These are phyloP conservation scores for Quercus variabilis DNA, from an alignment of 306 rosid genomes.

Conservation along the genomic window DNA sequence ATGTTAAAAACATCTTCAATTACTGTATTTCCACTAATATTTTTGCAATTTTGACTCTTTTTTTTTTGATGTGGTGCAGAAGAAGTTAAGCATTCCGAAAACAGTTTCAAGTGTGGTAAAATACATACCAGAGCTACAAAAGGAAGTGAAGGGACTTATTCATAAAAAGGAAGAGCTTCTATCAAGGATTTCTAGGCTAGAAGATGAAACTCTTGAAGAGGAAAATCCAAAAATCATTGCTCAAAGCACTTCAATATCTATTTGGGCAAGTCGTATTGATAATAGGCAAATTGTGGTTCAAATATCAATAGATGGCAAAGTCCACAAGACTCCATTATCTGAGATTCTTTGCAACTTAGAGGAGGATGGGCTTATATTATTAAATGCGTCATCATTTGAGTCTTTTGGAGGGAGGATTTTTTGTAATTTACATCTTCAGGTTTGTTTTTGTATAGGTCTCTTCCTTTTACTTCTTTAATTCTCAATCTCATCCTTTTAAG, in stretches of 20 bases:
- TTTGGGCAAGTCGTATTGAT: conserved; percentile 25
- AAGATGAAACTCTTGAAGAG: not conserved
- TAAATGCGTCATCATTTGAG: conserved; percentile 47
- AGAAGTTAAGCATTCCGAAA: conserved; percentile 61
- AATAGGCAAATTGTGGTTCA: conserved; percentile 33
- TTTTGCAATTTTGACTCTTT: not conserved
- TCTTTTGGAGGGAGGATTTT: conserved; percentile 36
- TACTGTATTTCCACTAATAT: no score
- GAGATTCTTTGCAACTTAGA: conserved; percentile 28
- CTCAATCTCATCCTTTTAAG: not conserved
- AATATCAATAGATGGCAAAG: conserved; percentile 13
- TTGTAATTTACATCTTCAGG: conserved; percentile 42
- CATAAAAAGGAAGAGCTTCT: conserved; percentile 55
- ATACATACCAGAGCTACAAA: conserved; percentile 65
- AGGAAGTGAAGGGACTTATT: conserved; percentile 46
- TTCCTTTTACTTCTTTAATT: not conserved
- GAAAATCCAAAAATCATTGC: not conserved
- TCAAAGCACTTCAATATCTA: conserved; percentile 11
- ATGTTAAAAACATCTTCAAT: no score
- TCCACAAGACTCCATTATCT: conserved; percentile 21
- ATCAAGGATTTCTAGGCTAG: conserved; percentile 12
- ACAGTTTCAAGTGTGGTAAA: conserved; percentile 54
- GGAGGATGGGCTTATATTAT: conserved; percentile 33
- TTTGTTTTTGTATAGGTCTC: not conserved
- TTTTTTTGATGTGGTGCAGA: conserved; percentile 26